Percentiles rank a stretch among this genome's conserved stretches.
phyloP scores from a whole-genome alignment of 495 filamentous ascomycete genomes.

The Tirmania nivea region DNA sequence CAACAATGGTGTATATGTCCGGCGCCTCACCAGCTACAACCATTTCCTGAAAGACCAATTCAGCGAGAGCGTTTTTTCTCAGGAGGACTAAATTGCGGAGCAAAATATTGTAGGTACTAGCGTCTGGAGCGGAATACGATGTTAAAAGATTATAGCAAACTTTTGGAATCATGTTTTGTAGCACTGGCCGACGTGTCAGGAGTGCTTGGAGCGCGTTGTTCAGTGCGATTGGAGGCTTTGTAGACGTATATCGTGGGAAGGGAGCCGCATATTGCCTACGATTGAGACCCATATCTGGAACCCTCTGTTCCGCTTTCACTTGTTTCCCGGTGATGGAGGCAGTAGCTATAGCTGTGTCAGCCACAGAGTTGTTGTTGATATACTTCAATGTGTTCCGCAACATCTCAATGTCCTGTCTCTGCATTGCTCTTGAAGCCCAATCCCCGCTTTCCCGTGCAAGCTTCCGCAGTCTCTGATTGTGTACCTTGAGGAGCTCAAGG shows the following conservation, averaged over 20 bases:
- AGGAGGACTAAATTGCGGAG: slow-evolving; percentile 35
- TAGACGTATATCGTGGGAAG: slow-evolving; percentile 9
- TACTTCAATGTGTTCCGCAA: neutral
- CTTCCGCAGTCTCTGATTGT: no score
- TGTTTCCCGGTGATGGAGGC: no score
- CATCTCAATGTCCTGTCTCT: neutral
- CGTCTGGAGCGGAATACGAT: slow-evolving; percentile 32
- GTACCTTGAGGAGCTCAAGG: no score
- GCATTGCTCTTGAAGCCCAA: neutral
- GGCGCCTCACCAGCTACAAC: slow-evolving; percentile 6
- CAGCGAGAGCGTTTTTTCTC: slow-evolving; percentile 28
- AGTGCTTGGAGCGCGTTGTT: slow-evolving; percentile 11
- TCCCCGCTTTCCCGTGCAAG: no score
- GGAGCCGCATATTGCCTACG: slow-evolving; percentile 1
- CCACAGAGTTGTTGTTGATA: neutral
- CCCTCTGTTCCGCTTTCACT: neutral
- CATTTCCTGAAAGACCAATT: slow-evolving; percentile 24
- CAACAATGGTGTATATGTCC: slow-evolving; percentile 11
- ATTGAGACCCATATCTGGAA: neutral
- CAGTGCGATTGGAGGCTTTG: slow-evolving; percentile 1
- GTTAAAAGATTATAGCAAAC: slow-evolving; percentile 47
- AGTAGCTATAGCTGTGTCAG: neutral
- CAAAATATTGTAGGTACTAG: slow-evolving; percentile 45
- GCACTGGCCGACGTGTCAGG: slow-evolving; percentile 9
- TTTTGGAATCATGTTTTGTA: slow-evolving; percentile 19